Evolutionary conservation across 768 basidiomycete genomes (phyloP).

Genomic region (Pleurotus citrinopileatus): DNA sequence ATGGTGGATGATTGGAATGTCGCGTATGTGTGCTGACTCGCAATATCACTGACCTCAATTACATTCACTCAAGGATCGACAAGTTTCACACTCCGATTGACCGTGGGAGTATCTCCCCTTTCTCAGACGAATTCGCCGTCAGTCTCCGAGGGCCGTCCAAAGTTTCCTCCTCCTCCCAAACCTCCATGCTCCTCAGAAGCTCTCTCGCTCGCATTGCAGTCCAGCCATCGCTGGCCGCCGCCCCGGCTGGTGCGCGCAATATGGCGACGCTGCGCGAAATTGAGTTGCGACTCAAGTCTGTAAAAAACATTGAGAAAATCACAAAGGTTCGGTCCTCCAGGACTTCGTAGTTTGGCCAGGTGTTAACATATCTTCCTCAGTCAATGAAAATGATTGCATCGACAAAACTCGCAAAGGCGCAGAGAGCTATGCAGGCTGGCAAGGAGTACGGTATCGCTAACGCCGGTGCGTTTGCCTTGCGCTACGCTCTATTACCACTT

Average conservation of each 20-base stretch:
- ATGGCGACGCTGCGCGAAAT: slow-evolving; percentile 99
- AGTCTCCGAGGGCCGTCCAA: slow-evolving; percentile 30
- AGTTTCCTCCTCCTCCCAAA: slow-evolving; percentile 17
- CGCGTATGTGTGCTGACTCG: no score
- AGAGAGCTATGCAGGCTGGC: slow-evolving; percentile 87
- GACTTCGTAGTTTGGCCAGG: slow-evolving; percentile 12
- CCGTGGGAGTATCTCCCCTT: slow-evolving; percentile 28
- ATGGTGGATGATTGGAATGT: slow-evolving; percentile 42
- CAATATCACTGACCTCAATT: no score
- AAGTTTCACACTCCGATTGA: slow-evolving; percentile 21
- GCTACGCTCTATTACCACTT: slow-evolving; percentile 10
- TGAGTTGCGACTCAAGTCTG: slow-evolving; percentile 93
- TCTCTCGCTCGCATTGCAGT: slow-evolving; percentile 37
- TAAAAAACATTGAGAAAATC: slow-evolving; percentile 99
- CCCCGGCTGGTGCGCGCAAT: slow-evolving; percentile 63
- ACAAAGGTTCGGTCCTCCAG: slow-evolving; percentile 68
- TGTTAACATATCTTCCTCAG: no score
- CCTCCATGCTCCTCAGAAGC: slow-evolving; percentile 46
- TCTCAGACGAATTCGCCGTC: slow-evolving; percentile 32
- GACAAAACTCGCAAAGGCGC: slow-evolving; percentile 93
- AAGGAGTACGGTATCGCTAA: slow-evolving; percentile 93
- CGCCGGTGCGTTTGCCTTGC: slow-evolving; percentile 54
- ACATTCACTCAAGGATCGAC: slow-evolving; percentile 1
- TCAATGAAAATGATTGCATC: slow-evolving; percentile 99
- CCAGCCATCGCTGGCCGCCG: slow-evolving; percentile 35